phyloP scores from a whole-genome alignment of 495 filamentous ascomycete genomes.

The Tuber calosporum region DNA sequence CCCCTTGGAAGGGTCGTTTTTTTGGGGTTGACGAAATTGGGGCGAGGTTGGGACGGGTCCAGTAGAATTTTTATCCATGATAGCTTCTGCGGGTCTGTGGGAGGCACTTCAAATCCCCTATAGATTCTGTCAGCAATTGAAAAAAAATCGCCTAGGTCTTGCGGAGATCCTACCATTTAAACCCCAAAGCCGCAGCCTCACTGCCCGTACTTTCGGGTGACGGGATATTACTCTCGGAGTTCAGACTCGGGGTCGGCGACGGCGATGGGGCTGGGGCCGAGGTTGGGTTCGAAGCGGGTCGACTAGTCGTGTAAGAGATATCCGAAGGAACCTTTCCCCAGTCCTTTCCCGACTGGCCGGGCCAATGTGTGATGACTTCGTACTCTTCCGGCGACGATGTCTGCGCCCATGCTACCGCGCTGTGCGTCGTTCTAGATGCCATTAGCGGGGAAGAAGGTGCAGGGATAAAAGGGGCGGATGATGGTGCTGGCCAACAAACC shows the following conservation, averaged over 20 bases:
- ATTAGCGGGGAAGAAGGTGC: slow-evolving; percentile 2
- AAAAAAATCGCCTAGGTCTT: not conserved
- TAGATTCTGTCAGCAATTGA: slow-evolving; percentile 40
- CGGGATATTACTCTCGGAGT: slow-evolving; percentile 19
- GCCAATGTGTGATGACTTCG: slow-evolving; percentile 76
- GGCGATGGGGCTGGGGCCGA: slow-evolving; percentile 10
- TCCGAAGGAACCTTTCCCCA: slow-evolving; percentile 64
- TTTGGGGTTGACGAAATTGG: slow-evolving; percentile 66
- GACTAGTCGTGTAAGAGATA: slow-evolving; percentile 48
- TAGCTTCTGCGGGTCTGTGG: slow-evolving; percentile 59
- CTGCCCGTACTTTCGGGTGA: not conserved
- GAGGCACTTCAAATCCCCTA: slow-evolving; percentile 72
- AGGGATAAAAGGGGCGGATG: not conserved
- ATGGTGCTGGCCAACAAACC: slow-evolving; percentile 16
- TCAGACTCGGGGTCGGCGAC: slow-evolving; percentile 17
- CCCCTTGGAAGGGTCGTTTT: slow-evolving; percentile 67
- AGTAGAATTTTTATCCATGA: slow-evolving; percentile 76
- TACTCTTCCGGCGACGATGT: slow-evolving; percentile 68
- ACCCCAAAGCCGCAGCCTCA: slow-evolving; percentile 13
- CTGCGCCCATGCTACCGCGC: slow-evolving; percentile 44
- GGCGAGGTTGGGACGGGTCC: slow-evolving; percentile 67
- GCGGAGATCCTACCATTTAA: slow-evolving; percentile 28
- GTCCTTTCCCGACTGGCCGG: slow-evolving; percentile 65
- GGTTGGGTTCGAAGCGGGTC: slow-evolving; percentile 11
- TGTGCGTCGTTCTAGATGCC: slow-evolving; percentile 37